A percentile compares a stretch with the other conserved stretches of the same genome.
Evolutionary conservation across 805 yeast genomes (phyloP).

Genomic region (Blastobotrys parvus): DNA sequence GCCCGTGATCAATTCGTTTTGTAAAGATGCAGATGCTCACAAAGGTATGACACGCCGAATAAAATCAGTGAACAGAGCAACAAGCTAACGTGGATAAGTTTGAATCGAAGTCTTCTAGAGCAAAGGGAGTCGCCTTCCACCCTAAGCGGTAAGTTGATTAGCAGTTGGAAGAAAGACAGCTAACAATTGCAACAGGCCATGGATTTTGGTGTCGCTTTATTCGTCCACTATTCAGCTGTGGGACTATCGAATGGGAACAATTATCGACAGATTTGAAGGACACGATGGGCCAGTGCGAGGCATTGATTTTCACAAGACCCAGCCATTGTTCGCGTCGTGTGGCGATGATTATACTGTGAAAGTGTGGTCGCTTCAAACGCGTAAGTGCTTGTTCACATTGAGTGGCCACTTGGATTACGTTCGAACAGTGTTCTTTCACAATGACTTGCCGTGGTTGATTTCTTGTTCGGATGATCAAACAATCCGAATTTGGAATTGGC

Average conservation of each 20-base stretch:
- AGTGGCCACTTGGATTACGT: conserved; percentile 93
- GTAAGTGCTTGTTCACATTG: conserved; percentile 86
- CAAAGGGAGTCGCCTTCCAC: conserved; percentile 96
- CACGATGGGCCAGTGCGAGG: conserved; percentile 98
- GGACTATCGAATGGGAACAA: conserved; percentile 99
- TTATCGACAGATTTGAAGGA: conserved; percentile 93
- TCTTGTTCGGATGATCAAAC: conserved; percentile 98
- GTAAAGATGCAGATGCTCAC: conserved; percentile 69
- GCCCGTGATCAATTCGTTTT: no score
- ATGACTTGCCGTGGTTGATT: conserved; percentile 94
- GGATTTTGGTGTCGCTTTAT: conserved; percentile 91
- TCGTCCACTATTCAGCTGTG: conserved; percentile 98
- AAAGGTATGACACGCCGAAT: conserved; percentile 38
- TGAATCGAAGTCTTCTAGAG: conserved; percentile 96
- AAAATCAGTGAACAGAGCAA: background rate
- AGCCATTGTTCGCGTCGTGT: conserved; percentile 93
- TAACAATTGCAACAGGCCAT: conserved; percentile 47
- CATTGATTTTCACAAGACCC: conserved; percentile 95
- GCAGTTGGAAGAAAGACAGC: background rate
- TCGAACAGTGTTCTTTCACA: conserved; percentile 90
- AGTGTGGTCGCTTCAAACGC: conserved; percentile 90
- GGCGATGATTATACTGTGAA: conserved; percentile 94
- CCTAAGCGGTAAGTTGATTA: conserved; percentile 50
- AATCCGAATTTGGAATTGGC: conserved; percentile 99
- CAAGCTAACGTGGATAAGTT: conserved; percentile 39